Conservation (phyloP, 2,329 filamentous ascomycete genomes). For the Pezicula radicicola region DNA sequence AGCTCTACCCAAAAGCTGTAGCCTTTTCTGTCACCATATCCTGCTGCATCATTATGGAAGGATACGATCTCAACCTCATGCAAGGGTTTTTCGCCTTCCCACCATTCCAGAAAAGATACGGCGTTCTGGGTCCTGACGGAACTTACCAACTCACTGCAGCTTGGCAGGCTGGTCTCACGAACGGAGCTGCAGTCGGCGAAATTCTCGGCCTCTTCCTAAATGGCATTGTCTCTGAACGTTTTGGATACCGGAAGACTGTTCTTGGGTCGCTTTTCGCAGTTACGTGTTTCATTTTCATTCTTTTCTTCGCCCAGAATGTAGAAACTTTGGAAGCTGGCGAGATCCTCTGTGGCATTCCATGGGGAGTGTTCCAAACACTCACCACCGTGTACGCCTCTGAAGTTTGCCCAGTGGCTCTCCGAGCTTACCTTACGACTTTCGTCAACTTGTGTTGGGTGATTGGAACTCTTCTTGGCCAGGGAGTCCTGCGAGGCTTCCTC, state of each 20-base stretch:
- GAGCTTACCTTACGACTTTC: conserved; percentile 49
- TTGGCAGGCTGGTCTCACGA: too few species aligned
- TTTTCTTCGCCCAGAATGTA: conserved; percentile 44
- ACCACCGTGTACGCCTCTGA: conserved; percentile 32
- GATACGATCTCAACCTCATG: too few species aligned
- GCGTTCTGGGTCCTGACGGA: too few species aligned
- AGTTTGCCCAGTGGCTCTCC: conserved; percentile 47
- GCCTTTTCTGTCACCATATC: conserved; percentile 31
- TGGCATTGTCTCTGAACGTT: too few species aligned
- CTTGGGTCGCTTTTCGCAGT: too few species aligned
- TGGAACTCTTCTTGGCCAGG: conserved; percentile 42
- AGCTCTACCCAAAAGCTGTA: conserved; percentile 6
- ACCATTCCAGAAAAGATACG: too few species aligned
- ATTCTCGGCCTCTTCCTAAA: too few species aligned
- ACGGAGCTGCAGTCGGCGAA: too few species aligned
- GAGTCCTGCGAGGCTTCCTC: conserved; percentile 40
- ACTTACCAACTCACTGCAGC: too few species aligned
- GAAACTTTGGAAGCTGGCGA: conserved; percentile 41
- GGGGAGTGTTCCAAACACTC: conserved; percentile 45
- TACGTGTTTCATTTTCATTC: conserved; percentile 42
- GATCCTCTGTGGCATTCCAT: conserved; percentile 43
- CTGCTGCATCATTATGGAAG: conserved; percentile 35
- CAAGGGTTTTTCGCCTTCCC: too few species aligned
- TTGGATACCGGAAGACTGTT: too few species aligned
- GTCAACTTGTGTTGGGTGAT: conserved; percentile 48